phyloP scores from a whole-genome alignment of 2,329 filamentous ascomycete genomes.

The Hypomyces perniciosus region DNA sequence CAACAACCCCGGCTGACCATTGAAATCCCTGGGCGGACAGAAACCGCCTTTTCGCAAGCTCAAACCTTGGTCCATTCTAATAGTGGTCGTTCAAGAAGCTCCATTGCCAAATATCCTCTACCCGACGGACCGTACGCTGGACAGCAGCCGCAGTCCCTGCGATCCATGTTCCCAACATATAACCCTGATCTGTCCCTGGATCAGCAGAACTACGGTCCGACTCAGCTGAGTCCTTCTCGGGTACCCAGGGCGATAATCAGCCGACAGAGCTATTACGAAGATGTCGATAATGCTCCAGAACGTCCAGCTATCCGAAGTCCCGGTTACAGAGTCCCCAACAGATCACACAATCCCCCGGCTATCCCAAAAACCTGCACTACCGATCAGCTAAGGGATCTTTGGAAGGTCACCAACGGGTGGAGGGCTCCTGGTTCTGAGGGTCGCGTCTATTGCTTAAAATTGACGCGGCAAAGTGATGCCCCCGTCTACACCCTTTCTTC shows the following conservation, averaged over 20 bases:
- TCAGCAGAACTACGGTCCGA: constrained; percentile 65
- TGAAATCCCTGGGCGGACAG: constrained; percentile 40
- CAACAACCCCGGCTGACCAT: constrained; percentile 37
- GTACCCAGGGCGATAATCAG: constrained; percentile 62
- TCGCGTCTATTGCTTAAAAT: constrained; percentile 51
- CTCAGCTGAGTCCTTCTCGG: constrained; percentile 55
- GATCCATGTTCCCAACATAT: constrained; percentile 72
- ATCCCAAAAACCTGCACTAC: constrained; percentile 49
- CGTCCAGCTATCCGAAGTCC: constrained; percentile 16
- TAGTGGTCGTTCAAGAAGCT: constrained; percentile 47
- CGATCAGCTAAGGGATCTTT: constrained; percentile 58
- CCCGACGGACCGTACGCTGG: constrained; percentile 26
- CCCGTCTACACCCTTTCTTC: constrained; percentile 64
- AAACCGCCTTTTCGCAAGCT: constrained; percentile 47
- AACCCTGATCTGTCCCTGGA: constrained; percentile 60
- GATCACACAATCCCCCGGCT: constrained; percentile 34
- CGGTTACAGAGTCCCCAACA: constrained; percentile 23
- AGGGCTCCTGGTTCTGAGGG: constrained; percentile 55
- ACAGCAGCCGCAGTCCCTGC: constrained; percentile 38
- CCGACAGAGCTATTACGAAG: constrained; percentile 50
- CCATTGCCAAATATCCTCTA: constrained; percentile 51
- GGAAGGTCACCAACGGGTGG: constrained; percentile 67
- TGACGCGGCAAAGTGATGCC: constrained; percentile 51
- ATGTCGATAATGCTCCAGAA: constrained; percentile 14
- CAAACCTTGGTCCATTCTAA: constrained; percentile 43